Percentiles rank a stretch among this genome's conserved stretches.
Evolutionary conservation across 331 rosid genomes (phyloP).

Genomic region (Cydonia oblonga): DNA sequence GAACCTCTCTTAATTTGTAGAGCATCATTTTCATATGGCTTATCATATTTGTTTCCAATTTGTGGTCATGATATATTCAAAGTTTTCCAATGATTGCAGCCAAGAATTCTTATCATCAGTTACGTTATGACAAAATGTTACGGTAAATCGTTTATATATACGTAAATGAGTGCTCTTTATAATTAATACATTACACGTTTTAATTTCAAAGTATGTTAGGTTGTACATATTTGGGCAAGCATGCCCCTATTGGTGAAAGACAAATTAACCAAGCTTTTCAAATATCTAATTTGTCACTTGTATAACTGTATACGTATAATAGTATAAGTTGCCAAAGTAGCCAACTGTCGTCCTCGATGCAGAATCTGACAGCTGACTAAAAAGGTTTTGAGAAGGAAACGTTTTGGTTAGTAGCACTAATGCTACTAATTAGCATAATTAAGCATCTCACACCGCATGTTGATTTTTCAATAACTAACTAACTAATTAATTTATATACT

Average conservation of each 20-base stretch:
- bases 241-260: background rate
- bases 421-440: background rate
- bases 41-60: background rate
- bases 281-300: background rate
- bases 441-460: background rate
- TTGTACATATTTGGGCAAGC: background rate
- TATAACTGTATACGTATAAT: too few relatives aligned
- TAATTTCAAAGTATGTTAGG: background rate
- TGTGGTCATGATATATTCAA: background rate
- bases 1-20: background rate
- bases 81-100: background rate
- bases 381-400: background rate
- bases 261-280: background rate
- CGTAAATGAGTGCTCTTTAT: background rate
- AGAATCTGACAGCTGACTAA: background rate
- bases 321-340: background rate
- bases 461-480: background rate
- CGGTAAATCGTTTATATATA: background rate
- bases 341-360: slow-evolving; percentile 9
- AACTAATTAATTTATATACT: background rate
- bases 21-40: background rate
- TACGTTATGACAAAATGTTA: background rate
- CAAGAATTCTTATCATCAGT: background rate
- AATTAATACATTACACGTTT: background rate
- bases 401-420: background rate